Percentiles rank a stretch among this genome's conserved stretches.
Evolutionary conservation across 1,139 yeast genomes (phyloP).

Genomic region (Kurtzmaniella natalensis): DNA sequence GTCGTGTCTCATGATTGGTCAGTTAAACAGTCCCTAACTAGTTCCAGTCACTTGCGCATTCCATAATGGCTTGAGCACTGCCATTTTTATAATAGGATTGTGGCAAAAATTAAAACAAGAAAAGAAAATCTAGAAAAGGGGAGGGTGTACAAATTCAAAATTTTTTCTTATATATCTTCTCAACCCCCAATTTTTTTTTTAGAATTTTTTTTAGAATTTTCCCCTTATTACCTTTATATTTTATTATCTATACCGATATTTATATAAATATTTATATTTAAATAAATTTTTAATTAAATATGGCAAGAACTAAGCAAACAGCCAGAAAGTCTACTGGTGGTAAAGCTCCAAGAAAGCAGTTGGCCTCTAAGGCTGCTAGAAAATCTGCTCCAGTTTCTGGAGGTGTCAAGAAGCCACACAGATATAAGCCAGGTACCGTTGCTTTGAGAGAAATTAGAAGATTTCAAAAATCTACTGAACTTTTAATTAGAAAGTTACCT

Average conservation of each 20-base stretch:
- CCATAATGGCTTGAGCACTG: no score
- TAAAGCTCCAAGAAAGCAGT: constrained; percentile 52
- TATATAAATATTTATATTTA: neutral
- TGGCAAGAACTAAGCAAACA: constrained; percentile 54
- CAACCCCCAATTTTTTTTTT: neutral
- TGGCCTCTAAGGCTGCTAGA: constrained; percentile 52
- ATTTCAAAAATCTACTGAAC: constrained; percentile 50
- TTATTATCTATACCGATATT: neutral
- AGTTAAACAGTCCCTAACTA: no score
- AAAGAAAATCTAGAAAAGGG: no score
- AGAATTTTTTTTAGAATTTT: constrained; percentile 5
- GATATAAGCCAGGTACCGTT: constrained; percentile 55
- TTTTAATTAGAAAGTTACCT: constrained; percentile 49
- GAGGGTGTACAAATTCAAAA: no score
- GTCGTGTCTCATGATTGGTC: no score
- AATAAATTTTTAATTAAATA: constrained; percentile 12
- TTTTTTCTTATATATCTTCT: no score
- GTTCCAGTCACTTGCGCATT: no score
- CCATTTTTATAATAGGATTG: no score
- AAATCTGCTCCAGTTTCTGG: constrained; percentile 51
- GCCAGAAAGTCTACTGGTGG: constrained; percentile 55
- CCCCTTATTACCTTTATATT: constrained; percentile 3
- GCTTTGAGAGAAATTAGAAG: constrained; percentile 54
- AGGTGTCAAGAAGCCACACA: constrained; percentile 52
- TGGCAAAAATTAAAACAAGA: no score